phyloP scores from a whole-genome alignment of 2,329 filamentous ascomycete genomes.

The Paecilomyces fulvus region DNA sequence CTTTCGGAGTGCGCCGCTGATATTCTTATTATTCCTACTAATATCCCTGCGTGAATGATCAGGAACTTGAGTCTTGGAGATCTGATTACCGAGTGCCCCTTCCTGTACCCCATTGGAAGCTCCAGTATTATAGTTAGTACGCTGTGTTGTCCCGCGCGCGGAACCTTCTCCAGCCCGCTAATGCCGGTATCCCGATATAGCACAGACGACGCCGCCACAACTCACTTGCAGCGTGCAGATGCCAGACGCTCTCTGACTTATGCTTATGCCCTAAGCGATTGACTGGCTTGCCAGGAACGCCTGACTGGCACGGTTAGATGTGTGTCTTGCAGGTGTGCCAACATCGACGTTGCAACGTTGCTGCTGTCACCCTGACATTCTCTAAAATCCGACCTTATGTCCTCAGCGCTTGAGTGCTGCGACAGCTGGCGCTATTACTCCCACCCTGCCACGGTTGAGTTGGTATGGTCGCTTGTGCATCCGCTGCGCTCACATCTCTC shows the following conservation, averaged over 20 bases:
- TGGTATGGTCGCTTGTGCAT: neutral
- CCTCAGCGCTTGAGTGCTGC: neutral
- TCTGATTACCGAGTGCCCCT: neutral
- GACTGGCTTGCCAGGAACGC: neutral
- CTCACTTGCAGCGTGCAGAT: neutral
- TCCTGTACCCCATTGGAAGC: no score
- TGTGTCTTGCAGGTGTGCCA: neutral
- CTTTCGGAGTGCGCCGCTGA: neutral
- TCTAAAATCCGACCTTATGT: neutral
- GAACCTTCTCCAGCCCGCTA: neutral
- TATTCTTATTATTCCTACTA: neutral
- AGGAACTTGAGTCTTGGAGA: neutral
- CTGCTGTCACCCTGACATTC: neutral
- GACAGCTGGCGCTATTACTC: neutral
- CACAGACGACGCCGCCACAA: neutral
- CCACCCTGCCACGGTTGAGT: neutral
- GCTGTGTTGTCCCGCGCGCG: neutral
- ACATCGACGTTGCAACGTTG: neutral
- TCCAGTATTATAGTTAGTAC: no score
- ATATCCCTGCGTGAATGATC: neutral
- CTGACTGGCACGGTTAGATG: neutral
- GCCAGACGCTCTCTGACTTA: neutral
- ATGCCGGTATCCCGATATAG: constrained; percentile 1
- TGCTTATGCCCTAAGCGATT: neutral
- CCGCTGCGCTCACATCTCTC: neutral